Base-by-base conservation (phyloP, 1,139 yeast genomes). In the Suhomyces anneliseae region DNA sequence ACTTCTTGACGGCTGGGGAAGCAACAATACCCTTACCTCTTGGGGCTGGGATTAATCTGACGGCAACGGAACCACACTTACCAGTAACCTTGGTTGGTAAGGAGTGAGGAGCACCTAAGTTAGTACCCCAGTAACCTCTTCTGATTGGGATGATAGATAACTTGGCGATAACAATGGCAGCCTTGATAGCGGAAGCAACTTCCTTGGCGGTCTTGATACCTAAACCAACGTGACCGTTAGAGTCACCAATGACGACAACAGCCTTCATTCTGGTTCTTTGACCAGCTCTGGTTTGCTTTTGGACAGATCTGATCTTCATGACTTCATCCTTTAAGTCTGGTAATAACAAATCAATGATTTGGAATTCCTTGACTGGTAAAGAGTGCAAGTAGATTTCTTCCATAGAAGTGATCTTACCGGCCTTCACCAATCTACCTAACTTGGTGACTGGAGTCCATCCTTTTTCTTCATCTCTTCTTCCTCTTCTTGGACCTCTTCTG, bases 201-300 rank as follows among this genome's bases (percentile, higher is more conserved):
- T 95, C 99, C 90, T 93, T 93, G 70, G 99, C 97, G 78, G 98
- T 92, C 90, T 95, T 95, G 82, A 95, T 92, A 84, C 99, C 99
- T 75, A 93, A 88, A 88, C 99, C 99, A 81, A 93, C 97, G 85
- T 95, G 99, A 78, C 99, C 99, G 90, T 90, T 90, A 70, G 92
- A 81, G 83, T 95, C 99, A 85, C 99, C 99, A 76, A 93, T 90
- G 73, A 93, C 92, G 74, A 95, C 98, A 73, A 93, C 96, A 77
- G 98, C 99, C 95, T 95, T 95, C 88, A 93, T 92, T 85, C 99
- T 90, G 81, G 99, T 93, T 86, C 99, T 93, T 86, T 93, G 99
- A 90, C 99, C 99, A 70, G 99, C 99, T 82, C 97, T 87, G 85
- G 99, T 93, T 83, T 93, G 99, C 87, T 93, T 93, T 83, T 93